Conservation (phyloP, 1,284 basidiomycete genomes). For the Pseudozyma thailandica region DNA sequence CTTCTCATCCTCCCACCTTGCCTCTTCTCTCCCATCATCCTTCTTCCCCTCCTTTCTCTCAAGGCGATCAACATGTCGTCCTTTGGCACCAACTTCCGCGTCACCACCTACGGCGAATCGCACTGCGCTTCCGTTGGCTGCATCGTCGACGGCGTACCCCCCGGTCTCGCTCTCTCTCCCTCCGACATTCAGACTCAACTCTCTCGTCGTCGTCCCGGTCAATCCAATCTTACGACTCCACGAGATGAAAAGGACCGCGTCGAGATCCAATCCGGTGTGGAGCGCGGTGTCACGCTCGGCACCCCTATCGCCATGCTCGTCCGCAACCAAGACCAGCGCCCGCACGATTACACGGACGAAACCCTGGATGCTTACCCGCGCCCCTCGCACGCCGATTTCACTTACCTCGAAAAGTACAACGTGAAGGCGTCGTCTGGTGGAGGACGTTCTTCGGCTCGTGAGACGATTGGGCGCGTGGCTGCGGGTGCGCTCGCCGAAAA, state of each 20-base stretch:
- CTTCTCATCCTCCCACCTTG: not conserved
- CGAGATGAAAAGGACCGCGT: conserved; percentile 96
- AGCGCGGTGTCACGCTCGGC: conserved; percentile 93
- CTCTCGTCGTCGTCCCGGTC: conserved; percentile 89
- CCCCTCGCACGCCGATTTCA: conserved; percentile 97
- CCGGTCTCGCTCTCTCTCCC: conserved; percentile 83
- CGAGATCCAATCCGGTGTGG: conserved; percentile 91
- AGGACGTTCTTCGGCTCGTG: conserved; percentile 90
- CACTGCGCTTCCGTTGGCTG: conserved; percentile 97
- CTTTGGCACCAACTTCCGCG: conserved; percentile 88
- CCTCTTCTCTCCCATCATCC: not conserved
- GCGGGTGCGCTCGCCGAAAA: conserved; percentile 98
- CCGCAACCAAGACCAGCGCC: conserved; percentile 97
- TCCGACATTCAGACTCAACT: conserved; percentile 92
- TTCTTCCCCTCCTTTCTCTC: not conserved
- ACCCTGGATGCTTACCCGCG: conserved; percentile 92
- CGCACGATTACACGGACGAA: conserved; percentile 93
- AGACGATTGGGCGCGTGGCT: conserved; percentile 97
- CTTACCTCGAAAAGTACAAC: conserved; percentile 97
- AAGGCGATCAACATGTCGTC: conserved; percentile 86
- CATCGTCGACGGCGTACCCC: conserved; percentile 96
- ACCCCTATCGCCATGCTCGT: conserved; percentile 96
- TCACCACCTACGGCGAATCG: conserved; percentile 97
- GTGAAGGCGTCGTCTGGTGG: conserved; percentile 97
- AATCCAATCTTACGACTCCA: conserved; percentile 92